Conservation (phyloP, 1,284 basidiomycete species). For the Marasmius fiardii region DNA sequence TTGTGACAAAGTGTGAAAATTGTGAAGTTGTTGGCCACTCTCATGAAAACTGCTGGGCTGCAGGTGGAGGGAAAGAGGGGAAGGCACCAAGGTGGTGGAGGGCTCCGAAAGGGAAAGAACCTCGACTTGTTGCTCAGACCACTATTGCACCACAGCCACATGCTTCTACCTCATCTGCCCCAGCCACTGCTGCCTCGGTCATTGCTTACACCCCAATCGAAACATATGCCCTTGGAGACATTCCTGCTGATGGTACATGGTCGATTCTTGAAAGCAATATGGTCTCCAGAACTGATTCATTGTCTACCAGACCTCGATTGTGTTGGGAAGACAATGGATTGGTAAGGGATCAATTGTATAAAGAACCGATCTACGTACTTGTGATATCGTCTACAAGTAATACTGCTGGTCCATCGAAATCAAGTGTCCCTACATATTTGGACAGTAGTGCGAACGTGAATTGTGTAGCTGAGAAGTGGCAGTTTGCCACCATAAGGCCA, state of each 20-base stretch:
- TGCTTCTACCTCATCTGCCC: not conserved
- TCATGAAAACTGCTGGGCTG: not conserved
- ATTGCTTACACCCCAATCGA: not conserved
- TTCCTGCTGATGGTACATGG: not conserved
- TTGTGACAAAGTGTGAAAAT: too few species aligned
- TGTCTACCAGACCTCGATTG: not conserved
- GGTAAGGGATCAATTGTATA: not conserved
- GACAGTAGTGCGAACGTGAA: not conserved
- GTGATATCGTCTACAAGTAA: not conserved
- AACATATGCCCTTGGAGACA: not conserved
- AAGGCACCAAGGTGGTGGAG: not conserved
- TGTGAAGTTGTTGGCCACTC: not conserved
- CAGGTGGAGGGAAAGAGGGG: not conserved
- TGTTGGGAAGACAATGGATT: not conserved
- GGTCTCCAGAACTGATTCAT: not conserved
- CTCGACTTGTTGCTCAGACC: too few species aligned
- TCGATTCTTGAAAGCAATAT: not conserved
- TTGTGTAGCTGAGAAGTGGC: not conserved
- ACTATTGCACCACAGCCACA: not conserved
- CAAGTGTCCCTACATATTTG: not conserved
- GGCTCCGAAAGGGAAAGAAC: not conserved
- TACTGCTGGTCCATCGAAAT: not conserved
- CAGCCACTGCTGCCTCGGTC: not conserved
- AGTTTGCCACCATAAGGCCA: not conserved
- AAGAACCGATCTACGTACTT: not conserved